Evolutionary conservation across 1,284 basidiomycete genomes (phyloP).

Genomic region (Exobasidium cylindrosporum): DNA sequence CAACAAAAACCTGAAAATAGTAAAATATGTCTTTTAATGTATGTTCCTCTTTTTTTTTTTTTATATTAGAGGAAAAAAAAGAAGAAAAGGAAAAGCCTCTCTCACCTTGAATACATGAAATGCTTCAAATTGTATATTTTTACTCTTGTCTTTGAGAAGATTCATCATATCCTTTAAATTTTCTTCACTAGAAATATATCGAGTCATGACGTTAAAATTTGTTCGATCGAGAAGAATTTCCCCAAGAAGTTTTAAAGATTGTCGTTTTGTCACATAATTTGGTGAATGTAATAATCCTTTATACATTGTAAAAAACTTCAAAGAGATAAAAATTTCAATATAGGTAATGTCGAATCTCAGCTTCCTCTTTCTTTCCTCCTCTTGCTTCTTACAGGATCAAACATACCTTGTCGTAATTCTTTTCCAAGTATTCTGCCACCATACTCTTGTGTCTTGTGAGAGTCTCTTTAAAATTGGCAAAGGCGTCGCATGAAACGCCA

Average conservation of each 20-base stretch:
- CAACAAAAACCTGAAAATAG: conserved; percentile 79
- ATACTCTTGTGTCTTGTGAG: conserved; percentile 92
- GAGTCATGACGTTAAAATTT: conserved; percentile 97
- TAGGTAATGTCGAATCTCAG: not conserved
- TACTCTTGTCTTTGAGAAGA: conserved; percentile 89
- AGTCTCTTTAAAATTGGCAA: conserved; percentile 77
- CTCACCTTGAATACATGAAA: conserved; percentile 93
- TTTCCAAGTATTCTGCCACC: conserved; percentile 92
- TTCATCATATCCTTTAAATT: conserved; percentile 99
- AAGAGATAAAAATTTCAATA: not conserved
- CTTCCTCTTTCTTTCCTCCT: not conserved
- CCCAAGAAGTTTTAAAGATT: conserved; percentile 94
- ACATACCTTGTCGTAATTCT: conserved; percentile 87
- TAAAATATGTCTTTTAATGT: no score
- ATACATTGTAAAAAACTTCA: conserved; percentile 90
- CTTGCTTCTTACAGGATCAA: not conserved
- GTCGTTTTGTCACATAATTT: conserved; percentile 99
- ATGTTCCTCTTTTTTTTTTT: no score
- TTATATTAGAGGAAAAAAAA: no score
- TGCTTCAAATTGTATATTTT: conserved; percentile 99
- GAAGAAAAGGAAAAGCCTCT: no score
- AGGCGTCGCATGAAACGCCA: conserved; percentile 95
- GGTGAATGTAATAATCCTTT: conserved; percentile 83
- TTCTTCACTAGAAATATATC: conserved; percentile 78
- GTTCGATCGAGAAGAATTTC: conserved; percentile 96